These are phyloP conservation scores for Galeopsis tetrahit DNA, from an alignment of 257 asterid genomes.

Conservation along the genomic window DNA sequence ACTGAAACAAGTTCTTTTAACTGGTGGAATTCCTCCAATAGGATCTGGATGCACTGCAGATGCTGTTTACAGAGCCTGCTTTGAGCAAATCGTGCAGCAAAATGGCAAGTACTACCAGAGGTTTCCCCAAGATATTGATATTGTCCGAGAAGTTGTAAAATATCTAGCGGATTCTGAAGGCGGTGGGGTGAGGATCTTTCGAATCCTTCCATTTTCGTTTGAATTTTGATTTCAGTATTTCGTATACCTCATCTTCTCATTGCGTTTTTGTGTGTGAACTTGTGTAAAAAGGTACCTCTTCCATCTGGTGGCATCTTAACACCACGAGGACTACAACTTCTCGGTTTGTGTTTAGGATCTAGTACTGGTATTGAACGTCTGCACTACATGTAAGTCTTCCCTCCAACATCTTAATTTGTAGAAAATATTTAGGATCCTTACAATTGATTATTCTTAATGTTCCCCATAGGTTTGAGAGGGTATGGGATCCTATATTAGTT, in stretches of 20 bases:
- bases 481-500: slow-evolving; percentile 89
- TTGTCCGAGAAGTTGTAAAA: slow-evolving; percentile 68
- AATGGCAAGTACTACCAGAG: slow-evolving; percentile 79
- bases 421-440: slow-evolving; percentile 12
- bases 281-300: slow-evolving; percentile 61
- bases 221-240: slow-evolving; percentile 4
- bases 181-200: slow-evolving; percentile 80
- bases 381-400: slow-evolving; percentile 75
- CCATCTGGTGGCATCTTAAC: slow-evolving; percentile 96
- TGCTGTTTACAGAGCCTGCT: slow-evolving; percentile 81
- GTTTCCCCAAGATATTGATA: slow-evolving; percentile 79
- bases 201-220: not conserved
- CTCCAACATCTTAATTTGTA: slow-evolving; percentile 17
- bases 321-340: slow-evolving; percentile 85
- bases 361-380: slow-evolving; percentile 91
- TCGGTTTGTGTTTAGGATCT: slow-evolving; percentile 86
- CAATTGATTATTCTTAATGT: slow-evolving; percentile 21
- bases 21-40: slow-evolving; percentile 95
- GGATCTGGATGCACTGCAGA: slow-evolving; percentile 84
- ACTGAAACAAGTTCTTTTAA: slow-evolving; percentile 85
- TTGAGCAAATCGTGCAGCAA: slow-evolving; percentile 69
- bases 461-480: slow-evolving; percentile 77
- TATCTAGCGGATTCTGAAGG: slow-evolving; percentile 79
- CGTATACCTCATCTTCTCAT: not conserved
- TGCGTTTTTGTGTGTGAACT: slow-evolving; percentile 27